Evolutionary conservation across 2,329 filamentous ascomycete genomes (phyloP).

Genomic region (Claviceps sp.): DNA sequence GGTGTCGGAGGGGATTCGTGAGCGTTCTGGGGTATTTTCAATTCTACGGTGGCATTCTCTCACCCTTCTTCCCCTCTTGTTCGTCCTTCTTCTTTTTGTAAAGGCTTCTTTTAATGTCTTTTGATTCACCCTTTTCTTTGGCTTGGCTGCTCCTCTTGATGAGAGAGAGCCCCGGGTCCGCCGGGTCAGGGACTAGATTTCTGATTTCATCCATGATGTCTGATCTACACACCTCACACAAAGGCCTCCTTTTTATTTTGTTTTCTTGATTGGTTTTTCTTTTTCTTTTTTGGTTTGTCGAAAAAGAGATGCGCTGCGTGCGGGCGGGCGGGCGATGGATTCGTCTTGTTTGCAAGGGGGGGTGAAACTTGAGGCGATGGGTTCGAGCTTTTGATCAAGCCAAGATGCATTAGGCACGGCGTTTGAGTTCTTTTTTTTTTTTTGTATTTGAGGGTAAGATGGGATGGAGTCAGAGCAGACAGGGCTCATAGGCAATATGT

Average conservation of each 20-base stretch:
- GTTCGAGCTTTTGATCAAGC: slow-evolving; percentile 13
- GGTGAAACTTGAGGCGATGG: no score
- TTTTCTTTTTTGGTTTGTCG: no score
- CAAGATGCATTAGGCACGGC: slow-evolving; percentile 25
- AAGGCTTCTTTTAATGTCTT: no score
- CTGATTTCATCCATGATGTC: background rate
- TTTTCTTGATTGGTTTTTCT: no score
- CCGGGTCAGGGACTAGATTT: no score
- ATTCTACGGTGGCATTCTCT: background rate
- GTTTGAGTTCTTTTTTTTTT: slow-evolving; percentile 15
- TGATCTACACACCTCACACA: background rate
- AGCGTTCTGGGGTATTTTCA: background rate
- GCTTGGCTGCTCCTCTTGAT: background rate
- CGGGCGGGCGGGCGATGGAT: no score
- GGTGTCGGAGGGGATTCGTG: slow-evolving; percentile 34
- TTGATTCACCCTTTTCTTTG: background rate
- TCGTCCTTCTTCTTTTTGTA: background rate
- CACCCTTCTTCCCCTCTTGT: background rate
- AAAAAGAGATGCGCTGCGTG: no score
- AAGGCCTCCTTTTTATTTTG: background rate
- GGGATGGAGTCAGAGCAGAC: no score
- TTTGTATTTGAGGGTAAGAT: background rate
- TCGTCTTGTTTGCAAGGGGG: no score
- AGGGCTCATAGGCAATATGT: background rate
- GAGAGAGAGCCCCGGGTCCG: no score